These are phyloP conservation scores for Acanthamoeba lenticulata DNA, from an alignment of 208 protist species.

Conservation along the genomic window DNA sequence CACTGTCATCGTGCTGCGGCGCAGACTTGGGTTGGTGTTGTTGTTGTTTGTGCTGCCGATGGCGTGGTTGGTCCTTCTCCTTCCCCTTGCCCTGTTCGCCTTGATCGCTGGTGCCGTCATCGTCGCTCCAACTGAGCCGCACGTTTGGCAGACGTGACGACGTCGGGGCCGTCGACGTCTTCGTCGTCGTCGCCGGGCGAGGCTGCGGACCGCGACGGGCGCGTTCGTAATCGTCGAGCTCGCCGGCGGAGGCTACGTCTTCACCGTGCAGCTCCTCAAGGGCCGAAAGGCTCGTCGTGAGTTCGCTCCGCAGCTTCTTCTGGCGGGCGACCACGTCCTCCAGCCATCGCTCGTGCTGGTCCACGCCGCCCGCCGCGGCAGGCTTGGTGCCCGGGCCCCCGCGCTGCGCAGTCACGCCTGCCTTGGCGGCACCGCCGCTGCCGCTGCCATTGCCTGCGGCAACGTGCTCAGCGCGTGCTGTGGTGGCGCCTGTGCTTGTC, in stretches of 20 bases:
- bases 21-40: neutral
- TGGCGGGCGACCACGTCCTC: neutral
- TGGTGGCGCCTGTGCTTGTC: neutral
- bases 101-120: neutral
- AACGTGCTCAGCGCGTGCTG: neutral
- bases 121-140: neutral
- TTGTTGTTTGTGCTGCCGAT: neutral
- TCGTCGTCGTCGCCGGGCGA: neutral
- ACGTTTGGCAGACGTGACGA: neutral
- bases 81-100: neutral
- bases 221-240: neutral
- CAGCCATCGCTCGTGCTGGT: neutral
- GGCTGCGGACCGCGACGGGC: neutral
- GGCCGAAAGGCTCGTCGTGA: neutral
- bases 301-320: neutral
- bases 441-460: neutral
- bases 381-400: neutral
- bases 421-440: neutral
- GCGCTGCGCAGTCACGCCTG: neutral
- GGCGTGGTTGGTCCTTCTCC: neutral
- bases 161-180: neutral
- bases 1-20: neutral
- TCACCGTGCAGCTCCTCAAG: neutral
- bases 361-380: no score
- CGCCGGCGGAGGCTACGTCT: neutral